Evolutionary conservation across 495 filamentous ascomycete species (phyloP).

Genomic region (Penicillium ochrochloron): DNA sequence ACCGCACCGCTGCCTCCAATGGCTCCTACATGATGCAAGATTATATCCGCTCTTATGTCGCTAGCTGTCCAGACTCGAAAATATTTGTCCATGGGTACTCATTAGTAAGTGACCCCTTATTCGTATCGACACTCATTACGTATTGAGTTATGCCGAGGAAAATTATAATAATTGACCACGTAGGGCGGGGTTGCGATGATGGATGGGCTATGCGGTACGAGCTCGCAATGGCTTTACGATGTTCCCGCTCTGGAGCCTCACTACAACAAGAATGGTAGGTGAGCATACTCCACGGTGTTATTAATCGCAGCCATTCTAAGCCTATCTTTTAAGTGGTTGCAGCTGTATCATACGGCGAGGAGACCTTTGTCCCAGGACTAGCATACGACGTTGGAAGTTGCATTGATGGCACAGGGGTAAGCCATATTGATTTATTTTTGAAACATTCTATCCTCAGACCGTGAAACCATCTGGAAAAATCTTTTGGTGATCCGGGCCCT

Average conservation of each 20-base stretch:
- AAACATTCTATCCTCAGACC: neutral
- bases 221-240: conserved; percentile 24
- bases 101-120: conserved; percentile 17
- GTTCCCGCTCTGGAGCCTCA: conserved; percentile 25
- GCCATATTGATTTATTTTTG: neutral
- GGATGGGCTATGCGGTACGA: conserved; percentile 38
- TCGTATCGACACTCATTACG: neutral
- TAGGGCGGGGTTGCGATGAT: conserved; percentile 35
- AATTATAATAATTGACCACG: neutral
- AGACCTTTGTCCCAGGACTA: conserved; percentile 29
- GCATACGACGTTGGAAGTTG: conserved; percentile 34
- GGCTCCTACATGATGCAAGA: conserved; percentile 33
- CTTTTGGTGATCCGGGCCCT: neutral
- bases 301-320: neutral
- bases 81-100: conserved; percentile 35
- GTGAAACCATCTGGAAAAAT: neutral
- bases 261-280: conserved; percentile 32
- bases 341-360: conserved; percentile 33
- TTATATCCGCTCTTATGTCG: conserved; percentile 30
- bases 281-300: neutral
- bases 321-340: conserved; percentile 25
- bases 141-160: conserved; percentile 7
- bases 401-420: conserved; percentile 31
- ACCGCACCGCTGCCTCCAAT: conserved; percentile 23
- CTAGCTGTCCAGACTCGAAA: conserved; percentile 29